Percentiles rank a stretch among this genome's conserved stretches.
phyloP scores from a whole-genome alignment of 495 filamentous ascomycete species.

The Letharia lupina region DNA sequence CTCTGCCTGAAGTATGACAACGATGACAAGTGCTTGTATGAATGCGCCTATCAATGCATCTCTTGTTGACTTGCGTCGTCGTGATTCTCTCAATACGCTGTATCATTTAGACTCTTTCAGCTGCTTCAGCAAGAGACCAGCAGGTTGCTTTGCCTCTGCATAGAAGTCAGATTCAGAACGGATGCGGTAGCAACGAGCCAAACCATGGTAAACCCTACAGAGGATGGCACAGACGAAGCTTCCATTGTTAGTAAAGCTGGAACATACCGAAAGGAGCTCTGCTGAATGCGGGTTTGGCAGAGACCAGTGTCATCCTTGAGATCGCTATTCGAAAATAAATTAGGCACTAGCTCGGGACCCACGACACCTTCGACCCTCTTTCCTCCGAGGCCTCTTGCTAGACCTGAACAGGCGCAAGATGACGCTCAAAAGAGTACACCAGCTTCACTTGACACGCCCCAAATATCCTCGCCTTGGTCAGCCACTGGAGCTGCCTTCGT shows the following conservation, averaged over 20 bases:
- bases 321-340: conserved; percentile 86
- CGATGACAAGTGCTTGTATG: conserved; percentile 2
- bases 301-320: conserved; percentile 84
- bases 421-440: conserved; percentile 40
- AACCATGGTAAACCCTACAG: too few species aligned
- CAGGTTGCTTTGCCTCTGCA: background rate
- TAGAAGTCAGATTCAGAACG: background rate
- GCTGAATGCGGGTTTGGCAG: conserved; percentile 26
- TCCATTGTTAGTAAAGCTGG: conserved; percentile 37
- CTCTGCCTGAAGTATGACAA: background rate
- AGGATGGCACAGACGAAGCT: conserved; percentile 38
- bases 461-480: conserved; percentile 37
- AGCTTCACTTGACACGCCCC: conserved; percentile 46
- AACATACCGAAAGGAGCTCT: conserved; percentile 23
- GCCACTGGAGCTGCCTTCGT: conserved; percentile 15
- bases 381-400: conserved; percentile 32
- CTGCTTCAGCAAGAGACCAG: background rate
- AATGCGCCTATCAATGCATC: conserved; percentile 2
- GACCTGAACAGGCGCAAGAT: conserved; percentile 38
- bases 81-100: background rate
- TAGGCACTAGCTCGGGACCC: conserved; percentile 42
- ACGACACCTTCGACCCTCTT: conserved; percentile 33
- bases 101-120: background rate
- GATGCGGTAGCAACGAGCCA: background rate
- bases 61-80: background rate